Base-by-base conservation (phyloP, 306 rosid genomes). In the Benincasa hispida region DNA sequence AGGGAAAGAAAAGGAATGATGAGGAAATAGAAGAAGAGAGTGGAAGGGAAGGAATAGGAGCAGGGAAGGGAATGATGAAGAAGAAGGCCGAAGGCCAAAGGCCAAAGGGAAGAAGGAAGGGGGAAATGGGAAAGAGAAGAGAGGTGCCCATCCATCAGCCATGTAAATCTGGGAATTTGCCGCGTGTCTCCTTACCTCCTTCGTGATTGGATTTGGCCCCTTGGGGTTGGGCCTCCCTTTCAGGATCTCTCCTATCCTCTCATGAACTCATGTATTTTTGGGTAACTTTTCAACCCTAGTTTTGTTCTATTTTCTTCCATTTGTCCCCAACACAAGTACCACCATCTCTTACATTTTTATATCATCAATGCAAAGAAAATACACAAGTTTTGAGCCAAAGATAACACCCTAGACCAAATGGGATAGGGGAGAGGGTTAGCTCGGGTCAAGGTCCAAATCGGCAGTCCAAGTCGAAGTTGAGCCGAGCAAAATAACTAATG, bases 101-200 rank as follows among this genome's bases (percentile, higher is more conserved):
- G 58, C 21, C 42, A 25, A 34, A 57, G 79, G 24, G 79, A 4
- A 55, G 8, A 72, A 51, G 48, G 11, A 28, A 11, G 56, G 17
- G 14, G 5, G 15, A 10, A 15, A 24, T 21, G 74, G n/a, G 5
- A 14, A 48, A 18, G 55, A 18, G 47, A 50, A 50, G 55, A 11
- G 5, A 13, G 51, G 54, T 15, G 54, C 19, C n/a, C n/a, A n/a
- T n/a, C n/a, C 54, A 48, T 48, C 54, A 14, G 55, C 55, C 57
- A 25, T 69, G 75, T 69, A 69, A 69, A 69, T 39, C 75, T n/a
- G 27, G 72, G 72, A 66, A 39, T 34, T 66, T 66, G 56, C 74
- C 74, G 74, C 74, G 74, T 67, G 74, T 67, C 72, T 66, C 50
- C 11, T 2, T 61, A 60, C 21, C 19, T 60, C 25, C 51, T 67